These are phyloP conservation scores for Lachnellula occidentalis DNA, from an alignment of 2,329 filamentous ascomycete species.

Conservation along the genomic window DNA sequence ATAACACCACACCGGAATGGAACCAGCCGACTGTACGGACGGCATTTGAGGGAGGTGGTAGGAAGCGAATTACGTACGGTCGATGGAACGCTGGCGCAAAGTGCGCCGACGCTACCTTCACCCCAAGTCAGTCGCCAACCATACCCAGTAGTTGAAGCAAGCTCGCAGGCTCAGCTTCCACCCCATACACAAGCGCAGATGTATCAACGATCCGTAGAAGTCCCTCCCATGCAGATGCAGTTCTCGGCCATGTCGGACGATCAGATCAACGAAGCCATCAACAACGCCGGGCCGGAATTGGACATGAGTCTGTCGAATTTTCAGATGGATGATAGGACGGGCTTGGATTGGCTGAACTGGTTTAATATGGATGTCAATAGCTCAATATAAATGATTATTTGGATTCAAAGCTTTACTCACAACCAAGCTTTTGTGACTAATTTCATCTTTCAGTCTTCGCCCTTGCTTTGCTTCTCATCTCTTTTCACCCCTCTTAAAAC, in stretches of 20 bases:
- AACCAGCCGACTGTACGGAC: constrained; percentile 54
- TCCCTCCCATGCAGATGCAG: constrained; percentile 32
- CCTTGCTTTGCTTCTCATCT: constrained; percentile 1
- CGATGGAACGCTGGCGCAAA: neutral
- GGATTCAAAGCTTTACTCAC: neutral
- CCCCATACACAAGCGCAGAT: neutral
- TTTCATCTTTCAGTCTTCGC: neutral
- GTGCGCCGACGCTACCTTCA: constrained; percentile 2
- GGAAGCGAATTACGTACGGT: constrained; percentile 2
- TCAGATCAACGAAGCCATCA: constrained; percentile 61
- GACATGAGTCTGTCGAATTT: constrained; percentile 32
- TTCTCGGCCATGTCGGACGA: constrained; percentile 67
- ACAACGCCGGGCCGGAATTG: constrained; percentile 55
- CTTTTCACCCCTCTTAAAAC: constrained; percentile 26
- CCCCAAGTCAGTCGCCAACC: neutral
- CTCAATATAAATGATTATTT: neutral
- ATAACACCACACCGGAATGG: constrained; percentile 62
- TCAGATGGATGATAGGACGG: constrained; percentile 23
- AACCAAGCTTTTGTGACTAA: too few species aligned
- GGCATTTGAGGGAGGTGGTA: constrained; percentile 44
- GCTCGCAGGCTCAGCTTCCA: neutral
- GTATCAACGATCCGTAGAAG: constrained; percentile 3
- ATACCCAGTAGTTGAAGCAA: neutral
- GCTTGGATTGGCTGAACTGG: constrained; percentile 28
- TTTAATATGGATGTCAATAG: constrained; percentile 24